phyloP scores from a whole-genome alignment of 495 filamentous ascomycete species.

The Annulohypoxylon maeteangense region DNA sequence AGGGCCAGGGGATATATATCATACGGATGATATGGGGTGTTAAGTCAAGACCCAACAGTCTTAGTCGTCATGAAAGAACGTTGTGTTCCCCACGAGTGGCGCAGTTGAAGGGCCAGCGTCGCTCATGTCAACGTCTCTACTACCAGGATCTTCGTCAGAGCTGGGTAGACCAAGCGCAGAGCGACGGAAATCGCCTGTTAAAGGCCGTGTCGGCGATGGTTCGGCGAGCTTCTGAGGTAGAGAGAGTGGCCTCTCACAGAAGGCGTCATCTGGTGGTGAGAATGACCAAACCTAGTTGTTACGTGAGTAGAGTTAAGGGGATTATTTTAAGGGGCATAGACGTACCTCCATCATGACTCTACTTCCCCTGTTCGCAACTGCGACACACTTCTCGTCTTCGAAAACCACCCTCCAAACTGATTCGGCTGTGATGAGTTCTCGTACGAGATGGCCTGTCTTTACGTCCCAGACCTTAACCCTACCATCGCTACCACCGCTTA shows the following conservation, averaged over 20 bases:
- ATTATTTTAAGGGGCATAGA: neutral
- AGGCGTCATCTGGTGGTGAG: slow-evolving; percentile 80
- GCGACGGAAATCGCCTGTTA: slow-evolving; percentile 52
- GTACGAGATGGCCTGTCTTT: slow-evolving; percentile 86
- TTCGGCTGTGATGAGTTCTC: slow-evolving; percentile 89
- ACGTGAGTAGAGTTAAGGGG: slow-evolving; percentile 28
- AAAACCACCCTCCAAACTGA: slow-evolving; percentile 98
- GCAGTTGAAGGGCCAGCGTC: slow-evolving; percentile 60
- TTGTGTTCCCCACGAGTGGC: slow-evolving; percentile 51
- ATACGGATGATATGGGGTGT: slow-evolving; percentile 46
- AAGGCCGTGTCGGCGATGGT: slow-evolving; percentile 51
- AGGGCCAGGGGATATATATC: slow-evolving; percentile 55
- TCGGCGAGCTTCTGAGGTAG: slow-evolving; percentile 52
- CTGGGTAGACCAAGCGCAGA: slow-evolving; percentile 30
- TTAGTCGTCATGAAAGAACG: slow-evolving; percentile 61
- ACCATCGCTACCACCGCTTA: slow-evolving; percentile 94
- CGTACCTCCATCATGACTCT: slow-evolving; percentile 97
- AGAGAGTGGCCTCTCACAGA: slow-evolving; percentile 55
- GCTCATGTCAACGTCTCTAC: slow-evolving; percentile 58
- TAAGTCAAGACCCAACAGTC: neutral
- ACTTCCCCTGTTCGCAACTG: slow-evolving; percentile 84
- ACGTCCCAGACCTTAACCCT: slow-evolving; percentile 98
- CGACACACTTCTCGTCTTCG: slow-evolving; percentile 96
- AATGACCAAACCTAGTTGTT: slow-evolving; percentile 84
- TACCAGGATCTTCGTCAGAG: slow-evolving; percentile 39